Base-by-base conservation (phyloP, 1,284 basidiomycete genomes). In the Pseudozyma sp. region DNA sequence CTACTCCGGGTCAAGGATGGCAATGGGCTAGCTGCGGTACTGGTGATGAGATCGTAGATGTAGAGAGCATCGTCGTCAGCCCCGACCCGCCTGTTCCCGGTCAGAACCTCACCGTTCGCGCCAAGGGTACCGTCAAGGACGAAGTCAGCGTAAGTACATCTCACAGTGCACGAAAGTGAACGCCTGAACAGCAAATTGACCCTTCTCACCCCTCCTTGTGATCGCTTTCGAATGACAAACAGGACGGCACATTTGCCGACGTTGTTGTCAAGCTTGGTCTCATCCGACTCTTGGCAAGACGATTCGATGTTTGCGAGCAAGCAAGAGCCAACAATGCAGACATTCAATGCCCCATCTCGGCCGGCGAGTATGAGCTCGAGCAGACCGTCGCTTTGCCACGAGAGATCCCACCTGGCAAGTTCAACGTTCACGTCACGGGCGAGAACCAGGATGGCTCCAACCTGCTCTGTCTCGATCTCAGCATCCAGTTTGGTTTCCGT, bases 381-480 rank as follows among this genome's bases (percentile, higher is more conserved):
- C 83, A 85, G 38, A 83, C 83, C 18, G 82, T 81, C 12, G 60
- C 59, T 39, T 69, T 84, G 10, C 83, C 83, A 16, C 60, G 65
- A n/a, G 76, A 82, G 55, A 83, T 84, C 47, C 81, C 80, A 14
- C 81, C 80, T 5, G 78, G 80, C 86, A 96, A 94, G 85, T 97
- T 97, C 87, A 86, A 81, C 9, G 90, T 99, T 58, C 85, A 88
- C 47, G 89, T 95, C 21, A 85, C 87, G 8, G 95, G 90, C 1
- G 93, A 89, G 82, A 94, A 92, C 1, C 88, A 79, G n/a, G 89
- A 92, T 0, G 93, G 95, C 1, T 90, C 92, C 0, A 89, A 91
- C 67, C 86, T 97, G 87, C 79, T 93, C 45, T 97, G 95, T 86
- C 86, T 95, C 72, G 87, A 94, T 77, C 87, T 98, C 51, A 69